Evolutionary conservation across 2,329 filamentous ascomycete species (phyloP), one percentile per base, ranked within the genome.

Genomic region (Cladosporium sp.): DNA sequence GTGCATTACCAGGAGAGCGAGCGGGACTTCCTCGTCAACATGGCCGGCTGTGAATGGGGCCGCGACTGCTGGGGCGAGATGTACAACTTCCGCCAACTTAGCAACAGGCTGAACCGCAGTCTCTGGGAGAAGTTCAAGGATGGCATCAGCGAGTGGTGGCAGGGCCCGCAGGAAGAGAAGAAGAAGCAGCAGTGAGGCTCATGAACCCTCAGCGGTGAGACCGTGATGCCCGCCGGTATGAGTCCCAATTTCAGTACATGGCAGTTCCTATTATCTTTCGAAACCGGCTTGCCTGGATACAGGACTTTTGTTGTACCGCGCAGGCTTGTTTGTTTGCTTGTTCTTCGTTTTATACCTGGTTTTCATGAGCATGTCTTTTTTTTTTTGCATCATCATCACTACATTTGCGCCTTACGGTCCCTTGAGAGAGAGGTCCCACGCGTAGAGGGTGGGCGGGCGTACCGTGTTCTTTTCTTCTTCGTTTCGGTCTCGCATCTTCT

Each of bases 61-160:
- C 88, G 95, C 58, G 94, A 99, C 80, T 99, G 95, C 78, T 98
- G 94, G 94, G 90, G 89, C 43, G 95, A 99, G 80, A 97, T 99
- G 88, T 97, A 97, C 81, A 90, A 91, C 77, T 99, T 93, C 81
- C 91, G 93, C 61, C 89, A 97, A 77, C 85, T 96, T 74, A 96
- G 92, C 81, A 94, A 96, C 77, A 89, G 88, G 79, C 85, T 97
- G 68, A 97, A 97, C 82, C 87, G 92, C 60, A 91, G 87, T 59
- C 84, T 81, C 64, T 97, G 92, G 92, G 91, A 96, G 81, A 85
- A 83, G 70, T 80, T 84, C 73, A 83, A 82, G 71, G 81, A 83
- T 71, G 60, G 60, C 14, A 46, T 63, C 8, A 63, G 60, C 11
- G 60, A 63, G 49, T 77, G 76, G 67, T 72, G 72, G 72, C 68